Base-by-base conservation (phyloP, 805 yeast genomes). In the Suhomyces sp. region DNA sequence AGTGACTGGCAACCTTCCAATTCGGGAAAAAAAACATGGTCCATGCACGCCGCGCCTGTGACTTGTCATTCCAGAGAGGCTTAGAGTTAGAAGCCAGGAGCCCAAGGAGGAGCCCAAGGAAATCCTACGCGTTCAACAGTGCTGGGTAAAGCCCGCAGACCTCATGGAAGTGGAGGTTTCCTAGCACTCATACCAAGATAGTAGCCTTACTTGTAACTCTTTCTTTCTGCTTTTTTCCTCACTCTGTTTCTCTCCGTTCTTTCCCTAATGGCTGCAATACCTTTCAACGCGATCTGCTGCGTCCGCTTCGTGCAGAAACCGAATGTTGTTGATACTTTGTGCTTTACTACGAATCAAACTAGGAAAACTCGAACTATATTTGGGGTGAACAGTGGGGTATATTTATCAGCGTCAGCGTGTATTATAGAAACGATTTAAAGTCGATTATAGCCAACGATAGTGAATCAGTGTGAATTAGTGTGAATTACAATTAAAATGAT, bases 401-500 rank as follows among this genome's bases (percentile, higher is more conserved):
- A 38, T 3, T 17, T 7, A 15, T 6, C 8, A 19, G 40, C 40
- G 40, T 35, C 40, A 35, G 24, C 42, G 42, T 38, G 42, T 38
- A 38, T 38, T 38, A 38, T 38, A 38, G 42, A 38, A 19, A 19
- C 19, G 41, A 9, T 8, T 19, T 19, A 19, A 19, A 19, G 19
- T 19, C 19, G 19, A 19, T 19, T 3, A 19, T 19, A 19, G 19
- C 19, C 19, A 19, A n/a, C n/a, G n/a, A 26, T 8, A 2, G 29
- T 26, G 29, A 26, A 26, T 26, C 6, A 26, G 7, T 8, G 29
- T 26, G 29, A 27, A 4, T 8, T 9, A 9, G 9, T 9, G 29
- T 27, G 29, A 26, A 26, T 26, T 26, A 27, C n/a, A 31, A 51
- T 40, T 17, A 5, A 29, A 29, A 71, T 70, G 72, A 70, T 87